phyloP scores from a whole-genome alignment of 1,284 basidiomycete species.

The Rhodotorula sp. region DNA sequence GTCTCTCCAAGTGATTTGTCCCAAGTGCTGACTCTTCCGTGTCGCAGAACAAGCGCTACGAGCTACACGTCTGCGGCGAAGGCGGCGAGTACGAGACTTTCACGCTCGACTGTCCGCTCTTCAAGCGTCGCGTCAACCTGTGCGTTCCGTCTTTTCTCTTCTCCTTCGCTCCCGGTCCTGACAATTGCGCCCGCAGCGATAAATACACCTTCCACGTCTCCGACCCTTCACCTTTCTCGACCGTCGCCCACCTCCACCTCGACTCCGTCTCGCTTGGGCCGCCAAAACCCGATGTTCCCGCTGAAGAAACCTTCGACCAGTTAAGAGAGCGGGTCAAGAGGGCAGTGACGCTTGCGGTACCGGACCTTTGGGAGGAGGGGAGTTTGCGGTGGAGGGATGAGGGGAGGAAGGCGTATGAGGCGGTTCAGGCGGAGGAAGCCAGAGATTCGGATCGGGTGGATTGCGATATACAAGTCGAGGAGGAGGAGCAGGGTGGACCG shows the following conservation, averaged over 20 bases:
- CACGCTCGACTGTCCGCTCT: conserved; percentile 85
- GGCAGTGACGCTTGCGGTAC: not conserved
- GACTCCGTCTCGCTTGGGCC: conserved; percentile 61
- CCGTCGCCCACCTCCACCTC: conserved; percentile 82
- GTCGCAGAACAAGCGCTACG: conserved; percentile 71
- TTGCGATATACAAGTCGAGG: not conserved
- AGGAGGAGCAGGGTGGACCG: not conserved
- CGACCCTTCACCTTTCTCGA: conserved; percentile 40
- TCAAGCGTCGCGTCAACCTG: conserved; percentile 74
- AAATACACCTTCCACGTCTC: conserved; percentile 24
- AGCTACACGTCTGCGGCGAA: conserved; percentile 93
- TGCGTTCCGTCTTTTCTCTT: conserved; percentile 50
- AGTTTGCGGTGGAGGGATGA: not conserved
- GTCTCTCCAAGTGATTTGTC: not conserved
- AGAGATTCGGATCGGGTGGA: not conserved
- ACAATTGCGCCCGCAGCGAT: conserved; percentile 6
- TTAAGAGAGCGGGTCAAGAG: not conserved
- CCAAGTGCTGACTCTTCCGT: not conserved
- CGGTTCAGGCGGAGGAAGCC: not conserved
- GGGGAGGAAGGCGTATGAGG: not conserved
- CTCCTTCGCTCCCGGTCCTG: not conserved
- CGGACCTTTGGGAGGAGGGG: not conserved
- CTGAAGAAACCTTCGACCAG: conserved; percentile 14
- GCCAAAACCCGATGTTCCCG: conserved; percentile 28
- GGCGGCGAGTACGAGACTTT: conserved; percentile 97